Percentiles rank a stretch among this genome's conserved stretches.
These are phyloP conservation scores for Cucurbita pepo DNA, from an alignment of 306 rosid genomes.

Conservation along the genomic window DNA sequence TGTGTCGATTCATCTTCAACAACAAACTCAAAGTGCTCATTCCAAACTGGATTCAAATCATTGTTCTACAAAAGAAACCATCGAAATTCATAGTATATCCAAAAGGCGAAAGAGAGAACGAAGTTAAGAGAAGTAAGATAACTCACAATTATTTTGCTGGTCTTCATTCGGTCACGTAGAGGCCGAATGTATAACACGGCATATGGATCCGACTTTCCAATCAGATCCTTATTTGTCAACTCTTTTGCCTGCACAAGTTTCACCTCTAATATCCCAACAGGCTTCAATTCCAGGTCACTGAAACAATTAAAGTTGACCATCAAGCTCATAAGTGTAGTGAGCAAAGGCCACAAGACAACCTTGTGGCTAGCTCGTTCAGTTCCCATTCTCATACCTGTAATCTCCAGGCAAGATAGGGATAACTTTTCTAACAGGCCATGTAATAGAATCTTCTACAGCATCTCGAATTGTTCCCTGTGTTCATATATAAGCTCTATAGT, in stretches of 20 bases:
- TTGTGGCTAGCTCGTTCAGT: background rate
- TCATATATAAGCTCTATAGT: slow-evolving; percentile 8
- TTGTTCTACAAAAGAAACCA: slow-evolving; percentile 44
- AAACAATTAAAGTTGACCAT: slow-evolving; percentile 2
- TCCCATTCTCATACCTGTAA: slow-evolving; percentile 44
- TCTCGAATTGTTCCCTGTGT: slow-evolving; percentile 69
- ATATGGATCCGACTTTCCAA: slow-evolving; percentile 94
- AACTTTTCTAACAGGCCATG: slow-evolving; percentile 95
- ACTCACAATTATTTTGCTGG: slow-evolving; percentile 81
- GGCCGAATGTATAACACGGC: slow-evolving; percentile 70
- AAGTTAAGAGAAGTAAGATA: background rate
- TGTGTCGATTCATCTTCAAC: slow-evolving; percentile 91
- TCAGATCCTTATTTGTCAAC: slow-evolving; percentile 76
- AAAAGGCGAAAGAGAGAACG: slow-evolving; percentile 4
- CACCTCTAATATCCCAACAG: slow-evolving; percentile 82
- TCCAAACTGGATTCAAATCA: slow-evolving; percentile 93
- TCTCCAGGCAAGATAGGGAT: slow-evolving; percentile 91
- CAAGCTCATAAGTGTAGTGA: background rate
- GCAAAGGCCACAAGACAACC: slow-evolving; percentile 9
- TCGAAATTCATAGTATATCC: slow-evolving; percentile 9
- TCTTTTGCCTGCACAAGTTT: slow-evolving; percentile 97
- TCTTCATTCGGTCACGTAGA: slow-evolving; percentile 61
- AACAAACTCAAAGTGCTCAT: slow-evolving; percentile 79
- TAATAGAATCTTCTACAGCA: slow-evolving; percentile 85
- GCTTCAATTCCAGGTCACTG: slow-evolving; percentile 89